phyloP scores from a whole-genome alignment of 495 filamentous ascomycete genomes.

The Hyphodiscus hymeniophilus region DNA sequence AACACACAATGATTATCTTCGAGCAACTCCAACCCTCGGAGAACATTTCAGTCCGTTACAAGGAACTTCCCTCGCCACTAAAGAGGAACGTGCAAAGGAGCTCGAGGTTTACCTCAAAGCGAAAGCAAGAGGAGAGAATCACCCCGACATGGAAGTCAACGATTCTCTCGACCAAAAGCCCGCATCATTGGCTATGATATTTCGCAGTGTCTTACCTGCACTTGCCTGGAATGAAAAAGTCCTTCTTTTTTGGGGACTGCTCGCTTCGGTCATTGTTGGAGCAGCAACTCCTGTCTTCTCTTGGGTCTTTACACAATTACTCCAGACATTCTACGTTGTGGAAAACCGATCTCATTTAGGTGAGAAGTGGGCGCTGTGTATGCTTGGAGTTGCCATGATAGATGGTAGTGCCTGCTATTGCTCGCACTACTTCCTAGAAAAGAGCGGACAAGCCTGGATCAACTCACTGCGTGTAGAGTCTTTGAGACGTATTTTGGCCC shows the following conservation, averaged over 20 bases:
- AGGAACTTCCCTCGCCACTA: no score
- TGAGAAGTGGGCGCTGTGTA: slow-evolving; percentile 57
- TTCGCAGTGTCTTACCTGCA: slow-evolving; percentile 65
- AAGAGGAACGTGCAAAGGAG: no score
- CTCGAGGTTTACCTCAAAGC: no score
- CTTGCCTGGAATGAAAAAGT: slow-evolving; percentile 43
- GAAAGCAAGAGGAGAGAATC: no score
- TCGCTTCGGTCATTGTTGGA: slow-evolving; percentile 55
- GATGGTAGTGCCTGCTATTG: slow-evolving; percentile 58
- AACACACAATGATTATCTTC: no score
- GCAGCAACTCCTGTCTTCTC: slow-evolving; percentile 70
- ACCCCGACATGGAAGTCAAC: no score
- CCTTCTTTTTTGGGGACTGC: slow-evolving; percentile 52
- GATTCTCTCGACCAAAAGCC: slow-evolving; percentile 1
- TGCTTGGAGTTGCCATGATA: slow-evolving; percentile 58
- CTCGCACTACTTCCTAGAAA: slow-evolving; percentile 63
- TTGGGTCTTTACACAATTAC: slow-evolving; percentile 65
- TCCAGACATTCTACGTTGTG: slow-evolving; percentile 56
- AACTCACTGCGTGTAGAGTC: slow-evolving; percentile 61
- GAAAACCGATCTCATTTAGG: slow-evolving; percentile 36
- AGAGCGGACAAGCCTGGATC: slow-evolving; percentile 70
- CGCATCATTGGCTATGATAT: slow-evolving; percentile 47
- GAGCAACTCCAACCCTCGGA: no score
- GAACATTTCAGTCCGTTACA: no score
- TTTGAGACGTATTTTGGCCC: slow-evolving; percentile 61